phyloP scores from a whole-genome alignment of 2,329 filamentous ascomycete species.

The Tolypocladium sp. region DNA sequence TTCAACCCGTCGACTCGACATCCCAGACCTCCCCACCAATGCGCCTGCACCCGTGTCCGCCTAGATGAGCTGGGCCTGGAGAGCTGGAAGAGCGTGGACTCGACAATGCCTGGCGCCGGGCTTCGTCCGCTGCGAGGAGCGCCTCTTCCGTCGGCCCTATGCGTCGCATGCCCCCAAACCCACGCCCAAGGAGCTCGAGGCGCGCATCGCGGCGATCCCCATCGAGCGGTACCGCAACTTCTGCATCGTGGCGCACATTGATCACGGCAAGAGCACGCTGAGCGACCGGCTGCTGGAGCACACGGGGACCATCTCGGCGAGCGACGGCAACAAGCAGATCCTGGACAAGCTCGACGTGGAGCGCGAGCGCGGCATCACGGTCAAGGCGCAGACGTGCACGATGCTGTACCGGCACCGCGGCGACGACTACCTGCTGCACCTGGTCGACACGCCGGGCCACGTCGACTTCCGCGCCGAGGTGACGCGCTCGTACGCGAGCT shows the following conservation, averaged over 20 bases:
- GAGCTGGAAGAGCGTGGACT: constrained; percentile 26
- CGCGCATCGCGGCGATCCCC: constrained; percentile 62
- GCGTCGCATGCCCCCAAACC: constrained; percentile 16
- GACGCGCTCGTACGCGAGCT: constrained; percentile 89
- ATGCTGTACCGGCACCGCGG: constrained; percentile 90
- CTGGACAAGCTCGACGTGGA: constrained; percentile 97
- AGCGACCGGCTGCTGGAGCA: constrained; percentile 87
- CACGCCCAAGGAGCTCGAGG: constrained; percentile 23
- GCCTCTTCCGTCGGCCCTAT: constrained; percentile 5
- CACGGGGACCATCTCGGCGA: constrained; percentile 83
- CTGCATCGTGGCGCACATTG: constrained; percentile 97
- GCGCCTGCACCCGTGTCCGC: constrained; percentile 5
- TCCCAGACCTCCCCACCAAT: constrained; percentile 1
- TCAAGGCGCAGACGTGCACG: constrained; percentile 96
- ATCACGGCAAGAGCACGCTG: constrained; percentile 96
- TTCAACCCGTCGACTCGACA: constrained; percentile 1
- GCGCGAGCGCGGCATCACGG: constrained; percentile 89
- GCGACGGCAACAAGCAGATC: constrained; percentile 81
- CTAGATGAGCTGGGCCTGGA: constrained; percentile 28
- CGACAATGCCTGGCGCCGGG: constrained; percentile 18
- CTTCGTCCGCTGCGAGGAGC: too few species aligned
- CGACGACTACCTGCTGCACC: constrained; percentile 83
- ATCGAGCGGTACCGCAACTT: constrained; percentile 85
- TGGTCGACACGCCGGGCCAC: constrained; percentile 95
- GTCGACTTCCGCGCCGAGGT: constrained; percentile 98